Percentiles rank a stretch among this genome's conserved stretches.
Conservation (phyloP, 2,329 filamentous ascomycete genomes). For the Trichoderma sp. region DNA sequence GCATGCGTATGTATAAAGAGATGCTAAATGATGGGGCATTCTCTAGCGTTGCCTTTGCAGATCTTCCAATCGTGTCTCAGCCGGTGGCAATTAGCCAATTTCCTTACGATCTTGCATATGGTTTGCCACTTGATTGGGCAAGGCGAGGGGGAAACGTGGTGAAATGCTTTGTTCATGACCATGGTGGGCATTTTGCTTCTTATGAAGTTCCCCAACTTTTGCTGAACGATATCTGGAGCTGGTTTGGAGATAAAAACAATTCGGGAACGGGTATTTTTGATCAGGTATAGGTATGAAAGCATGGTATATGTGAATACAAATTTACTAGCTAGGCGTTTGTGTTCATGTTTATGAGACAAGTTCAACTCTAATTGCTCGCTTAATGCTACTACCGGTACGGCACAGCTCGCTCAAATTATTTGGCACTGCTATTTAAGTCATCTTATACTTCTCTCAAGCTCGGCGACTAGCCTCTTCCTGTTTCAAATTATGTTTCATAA, state of each 20-base stretch:
- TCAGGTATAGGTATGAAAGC: no score
- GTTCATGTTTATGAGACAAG: no score
- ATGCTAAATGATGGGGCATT: background rate
- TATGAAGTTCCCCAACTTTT: background rate
- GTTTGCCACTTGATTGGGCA: background rate
- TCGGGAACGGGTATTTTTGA: background rate
- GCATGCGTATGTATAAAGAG: conserved; percentile 11
- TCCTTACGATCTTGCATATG: conserved; percentile 5
- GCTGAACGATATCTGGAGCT: background rate
- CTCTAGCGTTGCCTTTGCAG: background rate
- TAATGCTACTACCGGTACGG: no score
- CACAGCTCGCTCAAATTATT: no score
- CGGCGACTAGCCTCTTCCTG: no score
- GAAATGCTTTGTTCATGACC: background rate
- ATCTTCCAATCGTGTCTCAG: background rate
- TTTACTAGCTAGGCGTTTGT: no score
- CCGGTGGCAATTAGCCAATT: conserved; percentile 11
- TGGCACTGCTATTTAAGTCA: no score
- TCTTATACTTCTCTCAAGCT: no score
- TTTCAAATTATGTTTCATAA: no score
- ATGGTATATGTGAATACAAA: no score
- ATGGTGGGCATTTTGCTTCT: conserved; percentile 10
- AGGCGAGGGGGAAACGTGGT: background rate
- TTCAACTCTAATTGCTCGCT: no score
- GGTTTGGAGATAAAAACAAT: background rate